Evolutionary conservation across 1,284 basidiomycete genomes (phyloP), one percentile per base, ranked within the genome.

Genomic region (Cutaneotrichosporon dermatis): DNA sequence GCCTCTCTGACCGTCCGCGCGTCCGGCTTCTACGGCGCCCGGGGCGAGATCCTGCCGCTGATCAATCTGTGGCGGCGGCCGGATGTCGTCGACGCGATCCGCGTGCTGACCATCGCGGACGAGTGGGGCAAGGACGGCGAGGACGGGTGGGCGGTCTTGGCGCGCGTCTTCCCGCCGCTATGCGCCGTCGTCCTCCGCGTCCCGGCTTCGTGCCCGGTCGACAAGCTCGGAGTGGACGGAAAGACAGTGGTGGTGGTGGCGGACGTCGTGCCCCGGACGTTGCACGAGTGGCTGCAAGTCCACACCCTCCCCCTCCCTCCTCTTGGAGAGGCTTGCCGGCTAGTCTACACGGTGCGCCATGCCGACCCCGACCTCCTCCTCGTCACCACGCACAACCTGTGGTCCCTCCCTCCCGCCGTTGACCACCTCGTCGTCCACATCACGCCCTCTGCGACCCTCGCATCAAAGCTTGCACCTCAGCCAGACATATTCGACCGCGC

Each of bases 301-400:
- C 49, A 50, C 36, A 10, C 6, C 12, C 49, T 50, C 36, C 35
- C 35, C n/a, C 49, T 50, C 35, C 49, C 49, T n/a, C 6, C 9
- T 7, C 49, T 13, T 37, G 12, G 16, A 45, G 16, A 35, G 15
- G 6, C 49, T 16, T 36, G 36, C 35, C n/a, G 36, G 35, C 44
- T 50, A 12, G 36, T 50, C 13, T 50, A 50, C 49, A 50, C 35
- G 15, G 49, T 50, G 8, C 49, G 49, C 13, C 36, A 50, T 15
- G 49, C 34, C 15, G 49, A 50, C 13, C 49, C 49, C 6, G 49
- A 39, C 49, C 49, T 50, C n/a, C 49, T 50, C 35, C 49, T 50
- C 35, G 36, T 50, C n/a, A 9, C 49, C 3, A 13, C 39, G 6
- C 49, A 35, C 9, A n/a, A 37, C 16, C 6, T 25, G 8, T 45